Evolutionary conservation across 2,329 filamentous ascomycete species (phyloP), one percentile per base, ranked within the genome.

Genomic region (Alternaria rosae): DNA sequence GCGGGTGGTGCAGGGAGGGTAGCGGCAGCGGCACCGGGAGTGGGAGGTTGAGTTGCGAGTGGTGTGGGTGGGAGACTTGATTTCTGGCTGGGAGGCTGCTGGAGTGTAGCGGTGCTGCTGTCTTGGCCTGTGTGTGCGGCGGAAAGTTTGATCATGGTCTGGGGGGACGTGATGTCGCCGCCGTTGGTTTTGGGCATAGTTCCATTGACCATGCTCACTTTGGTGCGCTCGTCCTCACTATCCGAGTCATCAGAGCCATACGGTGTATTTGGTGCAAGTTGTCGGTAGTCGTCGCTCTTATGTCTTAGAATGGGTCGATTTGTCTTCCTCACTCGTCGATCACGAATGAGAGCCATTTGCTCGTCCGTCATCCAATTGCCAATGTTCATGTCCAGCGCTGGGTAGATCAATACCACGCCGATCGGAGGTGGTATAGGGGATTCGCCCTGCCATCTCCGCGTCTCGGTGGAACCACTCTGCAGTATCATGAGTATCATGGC

Each of bases 311-410:
- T 91, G 25, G 88, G 86, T 59, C 87, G 86, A 74, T 97, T 97
- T 1, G 90, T 93, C 70, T 89, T 90, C 23, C 93, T 87, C 76
- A 89, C 89, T 60, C 89, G 87, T 11, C 93, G 89, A 66, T 97
- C 94, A 67, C 93, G 90, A 66, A 99, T 97, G 63, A 99, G 82
- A 0, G 92, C 89, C 92, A 98, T 97, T 77, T 99, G 94, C 78
- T 98, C 94, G 71, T 98, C 94, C 0, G 92, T 94, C 94, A 99
- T 98, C 95, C 95, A 99, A 78, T 94, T 97, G 38, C 93, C 93
- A 68, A 98, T 98, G 73, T 97, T 97, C 91, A 98, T 93, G 73
- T 98, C 95, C 61, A 99, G 82, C 0, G 91, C 90, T 1, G 95
- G 95, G 73, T 99, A 99, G 61, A 96, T 89, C 51, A 97, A 85